Evolutionary conservation across 177 flowering plant species (phyloP), one percentile per base, ranked within the genome.

Genomic region (Vitis hybrid): DNA sequence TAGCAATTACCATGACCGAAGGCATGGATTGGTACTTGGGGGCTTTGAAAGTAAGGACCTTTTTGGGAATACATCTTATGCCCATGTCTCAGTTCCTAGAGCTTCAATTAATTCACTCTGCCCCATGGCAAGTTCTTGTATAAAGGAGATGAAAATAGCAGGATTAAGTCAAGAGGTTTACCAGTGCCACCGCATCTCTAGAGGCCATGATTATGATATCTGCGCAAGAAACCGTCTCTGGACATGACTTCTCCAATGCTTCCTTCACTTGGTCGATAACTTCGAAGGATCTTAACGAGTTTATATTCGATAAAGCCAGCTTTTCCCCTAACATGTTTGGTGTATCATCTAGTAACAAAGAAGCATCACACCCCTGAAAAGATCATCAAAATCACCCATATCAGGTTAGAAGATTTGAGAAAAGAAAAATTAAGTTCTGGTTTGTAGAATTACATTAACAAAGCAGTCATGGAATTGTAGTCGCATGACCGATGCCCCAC

Each of bases 381-480:
- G 33, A 64, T 19, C 2, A 60, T 45, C 33, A 45, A 60, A 55
- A 16, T 11, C 10, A 18, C 2, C 10, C 12, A 52, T 1, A 11
- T 1, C 45, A 0, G 8, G 8, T 39, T 39, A 39, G 45, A 39
- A 5, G 45, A 39, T 5, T 4, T 39, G 45, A 57, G 50, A 51
- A 15, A 58, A 8, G 15, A 13, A 18, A 59, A 49, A 22, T 26
- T 39, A 59, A 19, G 52, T 16, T 11, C 49, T 13, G n/a, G 51
- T 14, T 2, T 31, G 19, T 5, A 10, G n/a, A 18, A 51, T 82
- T 84, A 92, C 98, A 72, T 89, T 88, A 8, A 95, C 99, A 31
- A 95, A 87, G 75, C 98, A 95, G 63, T 95, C 99, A 68, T 95
- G 99, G 78, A 93, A 95, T 55, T 95, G 99, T 62, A 93, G 76